phyloP scores from a whole-genome alignment of 768 basidiomycete genomes.

The Candolleomyces aberdarensis region DNA sequence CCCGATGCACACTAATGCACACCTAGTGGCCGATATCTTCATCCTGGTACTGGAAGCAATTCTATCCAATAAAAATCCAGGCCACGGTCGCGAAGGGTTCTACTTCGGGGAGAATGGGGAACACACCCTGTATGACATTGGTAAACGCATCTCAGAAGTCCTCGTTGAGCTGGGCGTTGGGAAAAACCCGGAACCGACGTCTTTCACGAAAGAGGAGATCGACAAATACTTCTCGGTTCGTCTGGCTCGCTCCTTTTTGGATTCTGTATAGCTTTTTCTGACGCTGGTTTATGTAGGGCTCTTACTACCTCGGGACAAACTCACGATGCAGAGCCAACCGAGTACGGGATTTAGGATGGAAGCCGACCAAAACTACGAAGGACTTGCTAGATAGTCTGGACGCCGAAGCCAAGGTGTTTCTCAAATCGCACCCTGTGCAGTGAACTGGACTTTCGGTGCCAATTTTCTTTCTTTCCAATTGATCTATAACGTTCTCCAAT shows the following conservation, averaged over 20 bases:
- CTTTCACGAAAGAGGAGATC: slow-evolving; percentile 45
- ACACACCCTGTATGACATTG: slow-evolving; percentile 40
- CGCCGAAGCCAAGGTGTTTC: slow-evolving; percentile 34
- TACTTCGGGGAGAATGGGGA: slow-evolving; percentile 56
- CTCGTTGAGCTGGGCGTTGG: slow-evolving; percentile 36
- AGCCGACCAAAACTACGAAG: slow-evolving; percentile 42
- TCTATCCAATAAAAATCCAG: slow-evolving; percentile 20
- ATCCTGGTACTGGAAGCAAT: slow-evolving; percentile 39
- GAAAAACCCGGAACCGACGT: slow-evolving; percentile 36
- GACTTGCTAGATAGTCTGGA: slow-evolving; percentile 50
- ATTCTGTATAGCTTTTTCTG: neutral
- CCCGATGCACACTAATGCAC: neutral
- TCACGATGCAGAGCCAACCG: slow-evolving; percentile 42
- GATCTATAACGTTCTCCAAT: no score
- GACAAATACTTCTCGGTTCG: slow-evolving; percentile 33
- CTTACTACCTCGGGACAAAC: slow-evolving; percentile 26
- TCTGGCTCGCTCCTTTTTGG: neutral
- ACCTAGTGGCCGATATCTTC: slow-evolving; percentile 43
- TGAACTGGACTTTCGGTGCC: no score
- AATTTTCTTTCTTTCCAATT: no score
- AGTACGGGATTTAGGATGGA: slow-evolving; percentile 48
- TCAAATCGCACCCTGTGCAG: neutral
- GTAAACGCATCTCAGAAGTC: slow-evolving; percentile 34
- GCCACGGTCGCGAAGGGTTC: slow-evolving; percentile 48
- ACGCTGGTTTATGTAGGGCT: slow-evolving; percentile 4